phyloP scores from a whole-genome alignment of 2,329 filamentous ascomycete species.

The Curvularia eragrostidis region DNA sequence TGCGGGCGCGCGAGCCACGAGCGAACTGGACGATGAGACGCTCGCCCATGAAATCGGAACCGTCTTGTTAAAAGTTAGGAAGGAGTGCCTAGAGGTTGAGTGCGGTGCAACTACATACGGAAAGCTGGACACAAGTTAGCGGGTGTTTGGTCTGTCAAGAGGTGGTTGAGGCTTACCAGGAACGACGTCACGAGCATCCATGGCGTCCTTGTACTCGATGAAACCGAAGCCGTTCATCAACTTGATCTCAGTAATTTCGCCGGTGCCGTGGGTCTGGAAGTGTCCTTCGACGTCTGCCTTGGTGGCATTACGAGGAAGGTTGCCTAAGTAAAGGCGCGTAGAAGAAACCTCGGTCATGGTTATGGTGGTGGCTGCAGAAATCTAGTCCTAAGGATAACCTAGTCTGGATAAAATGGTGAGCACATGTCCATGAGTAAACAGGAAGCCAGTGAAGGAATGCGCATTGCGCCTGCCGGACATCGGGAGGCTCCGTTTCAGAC shows the following conservation, averaged over 20 bases:
- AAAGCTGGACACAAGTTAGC: conserved; percentile 56
- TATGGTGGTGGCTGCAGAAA: conserved; percentile 18
- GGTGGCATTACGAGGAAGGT: conserved; percentile 94
- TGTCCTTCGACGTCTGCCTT: conserved; percentile 96
- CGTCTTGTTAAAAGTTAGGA: conserved; percentile 66
- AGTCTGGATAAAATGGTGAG: conserved; percentile 46
- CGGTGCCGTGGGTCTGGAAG: conserved; percentile 93
- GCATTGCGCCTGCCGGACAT: conserved; percentile 34
- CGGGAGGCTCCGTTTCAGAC: conserved; percentile 18
- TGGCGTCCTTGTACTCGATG: conserved; percentile 98
- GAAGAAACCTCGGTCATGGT: conserved; percentile 86
- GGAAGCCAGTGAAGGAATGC: conserved; percentile 33
- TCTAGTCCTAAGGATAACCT: conserved; percentile 33
- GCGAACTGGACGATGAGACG: conserved; percentile 98
- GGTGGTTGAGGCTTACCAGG: conserved; percentile 71
- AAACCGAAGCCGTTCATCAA: conserved; percentile 99
- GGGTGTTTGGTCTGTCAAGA: conserved; percentile 7
- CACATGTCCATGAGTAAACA: conserved; percentile 35
- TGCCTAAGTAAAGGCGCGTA: conserved; percentile 95
- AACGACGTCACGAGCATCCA: conserved; percentile 98
- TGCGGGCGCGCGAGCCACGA: conserved; percentile 75
- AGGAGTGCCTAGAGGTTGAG: background rate
- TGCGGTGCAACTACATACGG: conserved; percentile 56
- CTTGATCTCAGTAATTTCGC: conserved; percentile 98
- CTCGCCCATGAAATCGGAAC: conserved; percentile 97